Evolutionary conservation across 2,329 filamentous ascomycete genomes (phyloP), one percentile per base, ranked within the genome.

Genomic region (Periconia digitata): DNA sequence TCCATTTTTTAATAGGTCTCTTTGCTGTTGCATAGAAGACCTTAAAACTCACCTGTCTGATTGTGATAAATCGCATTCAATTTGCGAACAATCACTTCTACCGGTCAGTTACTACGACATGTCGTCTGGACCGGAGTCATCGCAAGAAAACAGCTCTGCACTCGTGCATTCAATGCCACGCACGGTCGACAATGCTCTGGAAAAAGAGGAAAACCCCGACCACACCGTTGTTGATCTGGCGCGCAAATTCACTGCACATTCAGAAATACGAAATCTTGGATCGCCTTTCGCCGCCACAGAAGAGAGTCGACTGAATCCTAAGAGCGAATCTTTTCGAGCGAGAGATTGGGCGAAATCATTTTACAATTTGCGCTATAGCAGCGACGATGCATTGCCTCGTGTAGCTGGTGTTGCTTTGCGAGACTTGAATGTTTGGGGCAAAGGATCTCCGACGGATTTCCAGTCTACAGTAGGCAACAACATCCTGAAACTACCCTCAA

Each of bases 381-480:
- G 74, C 29, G 58, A 61, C 21, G 79, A 85, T 44, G 78, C 80
- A 0, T 71, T 84, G 39, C 67, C 73, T 47, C 78, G 74, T 51
- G 74, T 74, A 3, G 80, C 84, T 0, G 85, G 86, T 6, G 75
- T 89, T 4, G 79, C 80, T 1, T 89, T 84, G 69, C 80, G 80
- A 50, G 76, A 85, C 42, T 76, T 90, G 38, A 80, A 79, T 46
- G 85, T 90, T 0, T 84, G 77, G 13, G 87, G 87, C 0, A 82
- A 81, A 0, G 86, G 85, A 0, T 78, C 80, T 1, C 83, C 85
- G 0, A 69, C 89, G 16, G 84, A 89, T 52, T 76, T 88, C 2
- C 87, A 90, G 60, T 76, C 83, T 44, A 89, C 82, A 3, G 83
- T 90, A 1, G 80, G 76, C 1, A 84, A 83, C 1, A 70, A 81